A percentile compares a stretch with the other conserved stretches of the same genome.
Conservation (phyloP, 305 asterid species). For the Fraxinus nigra region DNA sequence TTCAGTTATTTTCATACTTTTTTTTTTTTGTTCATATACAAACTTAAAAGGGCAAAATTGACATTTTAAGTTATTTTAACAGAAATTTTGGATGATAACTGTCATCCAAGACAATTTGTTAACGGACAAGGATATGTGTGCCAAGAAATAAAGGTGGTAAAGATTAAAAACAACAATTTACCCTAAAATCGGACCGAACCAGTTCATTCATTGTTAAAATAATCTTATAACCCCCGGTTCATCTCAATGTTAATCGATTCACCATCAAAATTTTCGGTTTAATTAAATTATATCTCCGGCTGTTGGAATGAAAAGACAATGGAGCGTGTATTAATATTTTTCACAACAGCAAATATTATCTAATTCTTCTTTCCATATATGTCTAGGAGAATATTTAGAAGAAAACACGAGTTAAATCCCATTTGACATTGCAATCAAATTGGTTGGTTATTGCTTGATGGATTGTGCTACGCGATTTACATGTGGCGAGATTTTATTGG, state of each 20-base stretch:
- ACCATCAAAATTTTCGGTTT: neutral
- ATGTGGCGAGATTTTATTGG: neutral
- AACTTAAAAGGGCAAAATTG: neutral
- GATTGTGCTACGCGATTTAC: neutral
- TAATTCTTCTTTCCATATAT: neutral
- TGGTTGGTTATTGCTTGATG: neutral
- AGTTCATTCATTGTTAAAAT: neutral
- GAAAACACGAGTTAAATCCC: neutral
- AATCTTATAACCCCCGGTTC: neutral
- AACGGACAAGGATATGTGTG: neutral
- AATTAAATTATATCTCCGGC: neutral
- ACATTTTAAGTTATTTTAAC: neutral
- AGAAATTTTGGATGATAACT: neutral
- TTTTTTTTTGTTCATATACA: no score
- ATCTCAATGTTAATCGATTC: neutral
- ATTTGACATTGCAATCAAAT: neutral
- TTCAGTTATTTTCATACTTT: no score
- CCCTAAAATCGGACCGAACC: neutral
- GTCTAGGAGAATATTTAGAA: neutral
- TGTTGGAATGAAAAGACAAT: neutral
- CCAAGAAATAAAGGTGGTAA: neutral
- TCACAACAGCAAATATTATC: neutral
- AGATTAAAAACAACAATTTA: neutral
- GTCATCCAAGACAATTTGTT: neutral
- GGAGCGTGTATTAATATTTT: neutral